Evolutionary conservation across 345 rosid genomes (phyloP).

Genomic region (Murraya paniculata): DNA sequence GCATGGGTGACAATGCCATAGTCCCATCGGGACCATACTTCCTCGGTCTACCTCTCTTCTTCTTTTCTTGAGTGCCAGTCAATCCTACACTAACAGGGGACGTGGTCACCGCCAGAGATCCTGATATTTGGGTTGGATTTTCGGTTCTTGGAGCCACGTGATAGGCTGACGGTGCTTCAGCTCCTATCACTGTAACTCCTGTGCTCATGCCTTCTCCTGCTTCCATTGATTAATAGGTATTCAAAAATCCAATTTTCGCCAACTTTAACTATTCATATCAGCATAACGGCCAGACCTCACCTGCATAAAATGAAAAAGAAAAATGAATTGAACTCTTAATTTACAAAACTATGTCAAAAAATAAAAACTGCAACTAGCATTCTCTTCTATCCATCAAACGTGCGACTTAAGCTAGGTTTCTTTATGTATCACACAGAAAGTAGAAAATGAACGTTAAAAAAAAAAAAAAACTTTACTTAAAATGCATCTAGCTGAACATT

Average conservation of each 20-base stretch:
- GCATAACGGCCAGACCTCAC: slow-evolving; percentile 21
- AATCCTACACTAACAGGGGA: slow-evolving; percentile 42
- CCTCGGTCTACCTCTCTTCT: slow-evolving; percentile 87
- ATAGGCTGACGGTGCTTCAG: slow-evolving; percentile 72
- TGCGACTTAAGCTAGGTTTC: slow-evolving; percentile 7
- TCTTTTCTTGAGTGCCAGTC: slow-evolving; percentile 49
- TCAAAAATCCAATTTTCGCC: slow-evolving; percentile 11
- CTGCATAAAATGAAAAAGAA: slow-evolving; percentile 4
- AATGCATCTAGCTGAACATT: not conserved
- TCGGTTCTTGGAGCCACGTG: slow-evolving; percentile 65
- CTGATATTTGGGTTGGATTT: slow-evolving; percentile 40
- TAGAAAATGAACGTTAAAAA: not conserved
- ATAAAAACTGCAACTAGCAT: not conserved
- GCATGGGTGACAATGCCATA: slow-evolving; percentile 52
- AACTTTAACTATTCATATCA: slow-evolving; percentile 17
- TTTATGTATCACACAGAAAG: not conserved
- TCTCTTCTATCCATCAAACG: slow-evolving; percentile 3
- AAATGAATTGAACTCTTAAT: not conserved
- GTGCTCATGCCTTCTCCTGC: slow-evolving; percentile 52
- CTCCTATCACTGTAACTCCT: slow-evolving; percentile 71
- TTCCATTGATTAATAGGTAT: slow-evolving; percentile 39
- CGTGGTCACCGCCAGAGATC: slow-evolving; percentile 31
- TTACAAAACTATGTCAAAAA: not conserved
- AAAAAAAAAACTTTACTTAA: not conserved
- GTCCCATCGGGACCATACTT: slow-evolving; percentile 73